phyloP scores from a whole-genome alignment of 192 early-diverging fungal genomes.

The Coemansia sp. region DNA sequence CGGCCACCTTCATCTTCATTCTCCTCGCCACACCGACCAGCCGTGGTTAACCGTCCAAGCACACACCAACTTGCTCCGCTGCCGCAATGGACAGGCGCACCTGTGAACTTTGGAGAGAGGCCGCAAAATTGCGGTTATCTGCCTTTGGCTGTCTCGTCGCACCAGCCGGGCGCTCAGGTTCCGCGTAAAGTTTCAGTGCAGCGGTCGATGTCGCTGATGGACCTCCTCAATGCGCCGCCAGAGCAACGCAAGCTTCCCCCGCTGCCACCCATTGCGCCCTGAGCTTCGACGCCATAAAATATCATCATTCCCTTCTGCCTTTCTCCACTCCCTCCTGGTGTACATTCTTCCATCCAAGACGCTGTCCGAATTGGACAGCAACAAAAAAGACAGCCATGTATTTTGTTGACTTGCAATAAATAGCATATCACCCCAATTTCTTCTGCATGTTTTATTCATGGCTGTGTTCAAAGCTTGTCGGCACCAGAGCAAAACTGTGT shows the following conservation, averaged over 20 bases:
- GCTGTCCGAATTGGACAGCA: neutral
- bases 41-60: neutral
- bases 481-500: neutral
- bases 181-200: slow-evolving; percentile 13
- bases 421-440: neutral
- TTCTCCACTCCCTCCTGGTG: neutral
- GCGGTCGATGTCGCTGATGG: slow-evolving; percentile 52
- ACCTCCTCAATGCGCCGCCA: slow-evolving; percentile 48
- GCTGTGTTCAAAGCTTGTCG: neutral
- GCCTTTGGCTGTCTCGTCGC: slow-evolving; percentile 2
- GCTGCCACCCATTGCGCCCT: slow-evolving; percentile 26
- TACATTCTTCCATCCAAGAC: slow-evolving; percentile 7
- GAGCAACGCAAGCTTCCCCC: slow-evolving; percentile 53
- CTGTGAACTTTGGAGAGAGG: neutral
- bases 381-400: slow-evolving; percentile 11
- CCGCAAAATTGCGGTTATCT: neutral
- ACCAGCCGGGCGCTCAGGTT: neutral
- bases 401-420: slow-evolving; percentile 1
- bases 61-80: neutral
- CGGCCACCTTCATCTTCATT: slow-evolving; percentile 9
- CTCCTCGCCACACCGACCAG: neutral
- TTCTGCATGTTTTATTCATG: neutral
- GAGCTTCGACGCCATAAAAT: neutral
- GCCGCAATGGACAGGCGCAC: neutral
- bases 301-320: neutral